These are phyloP conservation scores for Cytospora mali DNA, from an alignment of 2,329 filamentous ascomycete species.

Conservation along the genomic window DNA sequence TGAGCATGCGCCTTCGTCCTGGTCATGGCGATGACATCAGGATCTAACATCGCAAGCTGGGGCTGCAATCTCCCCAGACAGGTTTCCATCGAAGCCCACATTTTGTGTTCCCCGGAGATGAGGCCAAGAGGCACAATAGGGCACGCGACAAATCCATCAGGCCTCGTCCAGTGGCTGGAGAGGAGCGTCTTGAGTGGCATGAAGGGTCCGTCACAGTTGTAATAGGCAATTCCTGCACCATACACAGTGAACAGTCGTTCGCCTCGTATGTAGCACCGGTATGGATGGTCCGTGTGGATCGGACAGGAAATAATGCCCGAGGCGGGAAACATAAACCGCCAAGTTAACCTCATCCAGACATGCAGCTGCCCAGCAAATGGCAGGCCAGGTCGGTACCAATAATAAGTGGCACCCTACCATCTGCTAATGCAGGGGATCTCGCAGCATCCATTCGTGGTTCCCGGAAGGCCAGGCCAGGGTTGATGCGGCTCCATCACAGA, in stretches of 20 bases:
- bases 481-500: conserved; percentile 19
- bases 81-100: conserved; percentile 21
- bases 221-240: conserved; percentile 7
- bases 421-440: conserved; percentile 23
- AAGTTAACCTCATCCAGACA: conserved; percentile 21
- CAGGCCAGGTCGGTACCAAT: conserved; percentile 3
- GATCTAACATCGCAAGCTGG: conserved; percentile 10
- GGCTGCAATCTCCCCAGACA: conserved; percentile 23
- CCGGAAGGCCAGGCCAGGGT: conserved; percentile 10
- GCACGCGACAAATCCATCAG: conserved; percentile 18
- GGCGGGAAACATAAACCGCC: conserved; percentile 20
- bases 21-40: conserved; percentile 26
- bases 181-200: conserved; percentile 3
- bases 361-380: conserved; percentile 26
- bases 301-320: conserved; percentile 20
- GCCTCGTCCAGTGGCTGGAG: conserved; percentile 2
- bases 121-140: conserved; percentile 8
- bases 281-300: conserved; percentile 21
- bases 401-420: conserved; percentile 26
- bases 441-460: conserved; percentile 24
- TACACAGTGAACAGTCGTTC: conserved; percentile 8
- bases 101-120: conserved; percentile 22
- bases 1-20: neutral
- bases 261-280: conserved; percentile 7
- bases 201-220: conserved; percentile 12